Percentiles rank a stretch among this genome's conserved stretches.
These are phyloP conservation scores for Xanthoparmelia taractica DNA, from an alignment of 495 filamentous ascomycete genomes.

Conservation along the genomic window DNA sequence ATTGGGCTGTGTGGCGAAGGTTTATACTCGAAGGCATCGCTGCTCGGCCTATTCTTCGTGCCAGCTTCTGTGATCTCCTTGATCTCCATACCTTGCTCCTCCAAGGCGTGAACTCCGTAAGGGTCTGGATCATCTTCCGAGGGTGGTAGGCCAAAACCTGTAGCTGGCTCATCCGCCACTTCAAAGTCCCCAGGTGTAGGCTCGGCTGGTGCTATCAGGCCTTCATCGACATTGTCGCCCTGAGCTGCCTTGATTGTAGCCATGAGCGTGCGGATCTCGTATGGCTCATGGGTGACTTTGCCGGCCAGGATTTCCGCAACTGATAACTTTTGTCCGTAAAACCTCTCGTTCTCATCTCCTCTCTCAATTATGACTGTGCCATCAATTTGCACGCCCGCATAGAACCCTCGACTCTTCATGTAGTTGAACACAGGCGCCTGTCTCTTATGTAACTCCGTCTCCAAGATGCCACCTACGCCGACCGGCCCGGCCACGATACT, in stretches of 20 bases:
- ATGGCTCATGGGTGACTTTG: constrained; percentile 62
- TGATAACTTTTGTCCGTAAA: constrained; percentile 65
- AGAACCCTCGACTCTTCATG: constrained; percentile 78
- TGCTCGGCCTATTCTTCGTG: constrained; percentile 55
- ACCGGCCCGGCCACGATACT: constrained; percentile 72
- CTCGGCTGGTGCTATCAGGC: constrained; percentile 43
- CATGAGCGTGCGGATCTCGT: constrained; percentile 56
- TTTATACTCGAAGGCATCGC: constrained; percentile 71
- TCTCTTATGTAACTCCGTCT: constrained; percentile 63
- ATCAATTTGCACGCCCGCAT: constrained; percentile 72
- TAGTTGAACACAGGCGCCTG: constrained; percentile 77
- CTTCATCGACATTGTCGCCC: constrained; percentile 67
- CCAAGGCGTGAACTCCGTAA: constrained; percentile 76
- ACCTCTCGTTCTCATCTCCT: constrained; percentile 80
- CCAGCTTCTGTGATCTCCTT: constrained; percentile 59
- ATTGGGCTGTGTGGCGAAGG: constrained; percentile 69
- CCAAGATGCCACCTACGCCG: constrained; percentile 63
- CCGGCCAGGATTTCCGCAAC: constrained; percentile 78
- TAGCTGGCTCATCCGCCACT: constrained; percentile 38
- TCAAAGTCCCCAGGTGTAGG: constrained; percentile 69
- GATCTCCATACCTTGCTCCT: constrained; percentile 77
- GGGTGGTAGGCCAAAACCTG: constrained; percentile 67
- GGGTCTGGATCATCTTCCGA: constrained; percentile 73
- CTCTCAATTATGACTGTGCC: constrained; percentile 80
- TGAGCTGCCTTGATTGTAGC: constrained; percentile 81